A percentile compares a stretch with the other conserved stretches of the same genome.
Conservation (phyloP, 305 asterid species). For the Withania somnifera region DNA sequence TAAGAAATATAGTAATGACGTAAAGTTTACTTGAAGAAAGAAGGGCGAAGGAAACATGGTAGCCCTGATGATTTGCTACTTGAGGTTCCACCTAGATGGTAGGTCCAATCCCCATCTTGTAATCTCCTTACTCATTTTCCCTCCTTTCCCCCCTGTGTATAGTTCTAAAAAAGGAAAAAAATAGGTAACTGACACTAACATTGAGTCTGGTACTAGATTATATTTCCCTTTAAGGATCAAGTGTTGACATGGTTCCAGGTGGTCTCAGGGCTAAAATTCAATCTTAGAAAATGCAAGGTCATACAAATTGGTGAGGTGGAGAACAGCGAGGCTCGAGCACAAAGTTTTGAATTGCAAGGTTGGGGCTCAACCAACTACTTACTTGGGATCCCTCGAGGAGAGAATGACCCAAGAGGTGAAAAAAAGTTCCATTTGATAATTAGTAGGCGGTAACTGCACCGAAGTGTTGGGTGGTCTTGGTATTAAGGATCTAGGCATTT, state of each 20-base stretch:
- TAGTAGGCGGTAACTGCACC: too few relatives aligned
- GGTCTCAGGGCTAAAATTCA: background rate
- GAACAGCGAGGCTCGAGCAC: too few relatives aligned
- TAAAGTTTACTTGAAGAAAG: background rate
- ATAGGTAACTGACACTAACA: background rate
- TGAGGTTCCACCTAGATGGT: background rate
- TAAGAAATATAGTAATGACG: background rate
- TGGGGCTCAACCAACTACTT: too few relatives aligned
- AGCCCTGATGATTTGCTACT: background rate
- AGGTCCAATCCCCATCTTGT: background rate
- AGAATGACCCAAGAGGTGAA: too few relatives aligned
- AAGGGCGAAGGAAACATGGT: background rate
- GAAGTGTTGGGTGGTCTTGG: too few relatives aligned
- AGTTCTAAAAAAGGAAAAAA: background rate
- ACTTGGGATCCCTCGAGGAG: too few relatives aligned
- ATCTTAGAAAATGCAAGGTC: too few relatives aligned
- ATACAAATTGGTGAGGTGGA: background rate
- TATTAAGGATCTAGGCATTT: background rate
- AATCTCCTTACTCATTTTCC: background rate
- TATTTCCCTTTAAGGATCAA: background rate
- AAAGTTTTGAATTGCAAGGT: too few relatives aligned
- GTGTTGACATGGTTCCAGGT: background rate
- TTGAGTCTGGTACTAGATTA: background rate
- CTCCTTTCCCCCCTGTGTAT: background rate
- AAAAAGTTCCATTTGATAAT: too few relatives aligned